phyloP scores from a whole-genome alignment of 164 flowering plant species.

The Stephania yunnanensis region DNA sequence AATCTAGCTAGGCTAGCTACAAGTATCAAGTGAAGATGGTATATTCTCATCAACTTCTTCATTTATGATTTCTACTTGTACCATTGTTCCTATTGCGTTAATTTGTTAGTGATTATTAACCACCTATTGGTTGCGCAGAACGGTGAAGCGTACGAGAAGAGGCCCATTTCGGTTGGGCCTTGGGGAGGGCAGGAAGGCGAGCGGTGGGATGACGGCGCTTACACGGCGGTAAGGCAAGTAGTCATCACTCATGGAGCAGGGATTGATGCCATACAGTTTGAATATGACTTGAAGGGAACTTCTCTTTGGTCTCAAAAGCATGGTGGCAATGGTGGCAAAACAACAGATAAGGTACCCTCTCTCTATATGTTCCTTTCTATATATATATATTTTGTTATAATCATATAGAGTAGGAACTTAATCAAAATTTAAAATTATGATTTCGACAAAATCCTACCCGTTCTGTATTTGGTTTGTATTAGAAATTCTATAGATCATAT shows the following conservation, averaged over 20 bases:
- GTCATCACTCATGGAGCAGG: slow-evolving; percentile 45
- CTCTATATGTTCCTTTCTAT: neutral
- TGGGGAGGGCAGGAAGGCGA: slow-evolving; percentile 58
- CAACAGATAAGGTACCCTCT: slow-evolving; percentile 27
- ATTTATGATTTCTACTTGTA: neutral
- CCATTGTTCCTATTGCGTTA: too few species aligned
- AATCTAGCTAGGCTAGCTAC: neutral
- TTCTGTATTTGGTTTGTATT: too few species aligned
- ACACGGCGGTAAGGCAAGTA: slow-evolving; percentile 42
- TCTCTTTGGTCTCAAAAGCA: slow-evolving; percentile 56
- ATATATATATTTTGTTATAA: neutral
- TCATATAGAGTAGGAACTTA: neutral
- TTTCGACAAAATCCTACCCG: too few species aligned
- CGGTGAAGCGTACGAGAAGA: slow-evolving; percentile 12
- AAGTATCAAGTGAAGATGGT: neutral
- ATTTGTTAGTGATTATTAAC: neutral
- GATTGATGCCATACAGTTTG: slow-evolving; percentile 47
- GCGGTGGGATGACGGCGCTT: slow-evolving; percentile 56
- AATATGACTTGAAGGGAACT: slow-evolving; percentile 45
- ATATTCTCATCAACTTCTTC: neutral
- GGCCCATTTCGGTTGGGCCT: slow-evolving; percentile 38
- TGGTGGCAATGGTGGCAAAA: slow-evolving; percentile 45
- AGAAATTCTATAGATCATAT: too few species aligned
- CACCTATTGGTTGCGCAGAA: neutral
- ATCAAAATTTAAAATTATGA: neutral